Percentiles rank a stretch among this genome's conserved stretches.
Evolutionary conservation across 1,139 yeast genomes (phyloP).

Genomic region (Pichia sp.): DNA sequence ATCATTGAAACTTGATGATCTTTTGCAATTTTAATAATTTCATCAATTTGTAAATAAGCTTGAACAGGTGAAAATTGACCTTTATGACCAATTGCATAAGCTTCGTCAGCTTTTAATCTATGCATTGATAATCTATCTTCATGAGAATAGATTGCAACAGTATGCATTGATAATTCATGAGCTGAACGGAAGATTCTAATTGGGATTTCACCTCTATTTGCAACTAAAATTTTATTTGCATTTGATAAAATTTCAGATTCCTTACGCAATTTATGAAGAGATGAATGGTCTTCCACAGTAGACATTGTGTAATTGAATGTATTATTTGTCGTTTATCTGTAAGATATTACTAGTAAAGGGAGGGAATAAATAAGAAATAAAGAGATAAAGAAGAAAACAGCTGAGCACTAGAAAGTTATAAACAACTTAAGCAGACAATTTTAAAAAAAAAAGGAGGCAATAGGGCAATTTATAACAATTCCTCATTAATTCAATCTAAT

Average conservation of each 20-base stretch:
- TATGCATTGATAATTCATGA: constrained; percentile 94
- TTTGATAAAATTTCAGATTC: constrained; percentile 56
- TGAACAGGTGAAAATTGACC: constrained; percentile 94
- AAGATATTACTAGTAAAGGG: background rate
- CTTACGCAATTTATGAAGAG: constrained; percentile 42
- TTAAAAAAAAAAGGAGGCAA: background rate
- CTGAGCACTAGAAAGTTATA: background rate
- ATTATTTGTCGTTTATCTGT: too few species aligned
- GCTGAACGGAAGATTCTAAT: constrained; percentile 92
- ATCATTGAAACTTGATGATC: constrained; percentile 88
- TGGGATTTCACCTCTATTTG: constrained; percentile 90
- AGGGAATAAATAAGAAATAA: background rate
- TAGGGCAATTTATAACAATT: background rate
- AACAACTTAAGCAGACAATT: background rate
- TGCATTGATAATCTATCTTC: constrained; percentile 96
- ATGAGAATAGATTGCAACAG: constrained; percentile 95
- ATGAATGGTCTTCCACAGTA: constrained; percentile 28
- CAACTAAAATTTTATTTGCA: constrained; percentile 75
- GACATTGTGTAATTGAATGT: constrained; percentile 19
- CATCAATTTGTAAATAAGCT: constrained; percentile 93
- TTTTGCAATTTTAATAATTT: constrained; percentile 84
- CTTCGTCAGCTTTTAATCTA: constrained; percentile 86
- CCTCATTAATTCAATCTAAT: too few species aligned
- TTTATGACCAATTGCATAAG: constrained; percentile 82
- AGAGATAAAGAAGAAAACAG: background rate